A percentile compares a stretch with the other conserved stretches of the same genome.
phyloP scores from a whole-genome alignment of 352 stramenopile genomes.

The Halophytophthora batemanensis region DNA sequence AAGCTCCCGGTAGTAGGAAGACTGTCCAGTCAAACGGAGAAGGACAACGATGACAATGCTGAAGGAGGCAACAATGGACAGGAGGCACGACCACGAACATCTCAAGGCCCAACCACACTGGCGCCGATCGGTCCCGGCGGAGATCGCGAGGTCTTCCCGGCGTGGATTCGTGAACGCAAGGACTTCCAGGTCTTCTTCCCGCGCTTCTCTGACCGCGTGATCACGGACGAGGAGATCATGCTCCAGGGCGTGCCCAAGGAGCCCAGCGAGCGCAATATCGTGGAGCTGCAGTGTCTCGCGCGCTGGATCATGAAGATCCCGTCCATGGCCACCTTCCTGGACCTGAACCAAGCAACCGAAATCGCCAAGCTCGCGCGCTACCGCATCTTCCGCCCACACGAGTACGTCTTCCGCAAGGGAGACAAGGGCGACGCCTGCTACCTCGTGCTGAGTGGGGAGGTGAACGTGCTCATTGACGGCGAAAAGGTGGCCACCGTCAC shows the following conservation, averaged over 20 bases:
- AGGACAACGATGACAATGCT: conserved; percentile 1
- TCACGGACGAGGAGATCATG: conserved; percentile 68
- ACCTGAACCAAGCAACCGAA: conserved; percentile 64
- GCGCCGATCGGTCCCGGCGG: conserved; percentile 7
- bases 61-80: background rate
- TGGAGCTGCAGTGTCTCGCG: conserved; percentile 68
- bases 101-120: conserved; percentile 1
- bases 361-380: conserved; percentile 68
- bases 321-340: conserved; percentile 61
- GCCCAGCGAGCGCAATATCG: conserved; percentile 59
- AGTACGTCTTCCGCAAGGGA: conserved; percentile 63
- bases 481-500: conserved; percentile 51
- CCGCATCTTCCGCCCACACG: conserved; percentile 39
- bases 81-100: conserved; percentile 8
- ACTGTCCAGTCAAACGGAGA: conserved; percentile 7
- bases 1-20: conserved; percentile 15
- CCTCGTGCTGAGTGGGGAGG: conserved; percentile 55
- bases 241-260: conserved; percentile 61
- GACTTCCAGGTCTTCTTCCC: conserved; percentile 77
- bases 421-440: conserved; percentile 68
- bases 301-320: conserved; percentile 78
- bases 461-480: conserved; percentile 62
- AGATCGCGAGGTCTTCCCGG: conserved; percentile 43
- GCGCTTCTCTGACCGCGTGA: conserved; percentile 51
- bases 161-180: conserved; percentile 73